Base-by-base conservation (phyloP, 352 stramenopile genomes). In the Phytophthora sojae region DNA sequence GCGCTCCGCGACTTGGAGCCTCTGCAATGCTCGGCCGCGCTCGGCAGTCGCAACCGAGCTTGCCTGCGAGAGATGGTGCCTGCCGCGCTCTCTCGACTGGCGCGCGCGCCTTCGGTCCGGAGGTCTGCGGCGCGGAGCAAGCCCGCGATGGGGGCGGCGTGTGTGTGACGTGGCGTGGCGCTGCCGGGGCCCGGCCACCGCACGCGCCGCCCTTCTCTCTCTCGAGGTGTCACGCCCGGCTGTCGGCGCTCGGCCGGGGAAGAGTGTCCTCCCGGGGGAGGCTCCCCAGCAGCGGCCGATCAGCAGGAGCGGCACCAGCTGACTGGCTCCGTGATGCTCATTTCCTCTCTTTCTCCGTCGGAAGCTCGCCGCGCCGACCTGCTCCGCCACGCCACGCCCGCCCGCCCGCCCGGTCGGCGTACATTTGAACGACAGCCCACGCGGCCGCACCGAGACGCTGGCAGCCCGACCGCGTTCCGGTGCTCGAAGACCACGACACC, bases 251-350 rank as follows among this genome's bases (percentile, higher is more conserved):
- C 35, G 39, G 53, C 47, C 61, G 47, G 50, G 65, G 61, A 69
- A 71, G 68, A 77, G 63, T 74, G 73, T 77, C 73, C 60, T 75
- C n/a, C n/a, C n/a, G n/a, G n/a, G n/a, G n/a, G n/a, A n/a, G n/a
- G n/a, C n/a, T n/a, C 61, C 45, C 47, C 39, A 49, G 39, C 32
- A 21, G 53, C 53, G 62, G 55, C 70, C 60, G 68, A 79, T 76
- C 68, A 80, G 64, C 19, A 70, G 25, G 68, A 75, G 59, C 71
- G 63, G 54, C 67, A 77, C 64, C 73, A 77, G 69, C 73, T 80
- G 73, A 80, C 64, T 80, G 64, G 56, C 64, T 75, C 49, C 63
- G 52, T 77, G 60, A 71, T 75, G 59, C 61, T 80, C 73, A 80
- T 80, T 80, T 80, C 58, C 56, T 63, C 68, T 80, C 73, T 77